Evolutionary conservation across 768 basidiomycete genomes (phyloP).

Genomic region (Panus rudis): DNA sequence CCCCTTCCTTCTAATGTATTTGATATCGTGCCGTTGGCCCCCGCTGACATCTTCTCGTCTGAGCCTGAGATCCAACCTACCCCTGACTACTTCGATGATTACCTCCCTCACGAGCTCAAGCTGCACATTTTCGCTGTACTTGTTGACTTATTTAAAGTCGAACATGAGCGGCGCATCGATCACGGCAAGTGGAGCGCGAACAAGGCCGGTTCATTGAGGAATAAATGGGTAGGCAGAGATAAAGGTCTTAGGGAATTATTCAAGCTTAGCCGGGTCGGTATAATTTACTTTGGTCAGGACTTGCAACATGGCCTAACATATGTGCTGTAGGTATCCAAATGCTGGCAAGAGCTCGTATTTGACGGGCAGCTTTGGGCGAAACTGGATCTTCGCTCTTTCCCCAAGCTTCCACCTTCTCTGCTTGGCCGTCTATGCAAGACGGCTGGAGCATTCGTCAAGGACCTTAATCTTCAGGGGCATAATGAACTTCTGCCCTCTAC

Average conservation of each 20-base stretch:
- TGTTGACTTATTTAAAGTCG: slow-evolving; percentile 51
- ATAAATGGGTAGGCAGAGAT: slow-evolving; percentile 71
- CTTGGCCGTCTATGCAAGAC: slow-evolving; percentile 44
- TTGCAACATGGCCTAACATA: slow-evolving; percentile 3
- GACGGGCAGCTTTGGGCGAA: slow-evolving; percentile 85
- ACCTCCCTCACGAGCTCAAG: slow-evolving; percentile 65
- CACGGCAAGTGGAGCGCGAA: slow-evolving; percentile 53
- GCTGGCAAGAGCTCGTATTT: slow-evolving; percentile 68
- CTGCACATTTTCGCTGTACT: slow-evolving; percentile 52
- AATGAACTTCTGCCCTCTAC: slow-evolving; percentile 39
- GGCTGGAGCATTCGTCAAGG: slow-evolving; percentile 59
- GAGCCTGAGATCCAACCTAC: slow-evolving; percentile 40
- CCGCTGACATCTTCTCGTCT: slow-evolving; percentile 45
- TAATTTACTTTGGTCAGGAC: not conserved
- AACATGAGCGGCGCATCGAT: slow-evolving; percentile 38
- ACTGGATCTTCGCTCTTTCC: slow-evolving; percentile 58
- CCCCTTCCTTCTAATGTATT: slow-evolving; percentile 44
- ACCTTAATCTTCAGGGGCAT: slow-evolving; percentile 61
- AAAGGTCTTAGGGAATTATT: slow-evolving; percentile 73
- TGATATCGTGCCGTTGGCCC: slow-evolving; percentile 48
- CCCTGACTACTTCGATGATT: slow-evolving; percentile 64
- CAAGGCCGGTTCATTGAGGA: slow-evolving; percentile 53
- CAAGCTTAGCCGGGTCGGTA: slow-evolving; percentile 69
- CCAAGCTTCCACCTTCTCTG: slow-evolving; percentile 43
- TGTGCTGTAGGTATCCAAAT: slow-evolving; percentile 57